These are phyloP conservation scores for Fusarium sp. DNA, from an alignment of 2,329 filamentous ascomycete species.

Conservation along the genomic window DNA sequence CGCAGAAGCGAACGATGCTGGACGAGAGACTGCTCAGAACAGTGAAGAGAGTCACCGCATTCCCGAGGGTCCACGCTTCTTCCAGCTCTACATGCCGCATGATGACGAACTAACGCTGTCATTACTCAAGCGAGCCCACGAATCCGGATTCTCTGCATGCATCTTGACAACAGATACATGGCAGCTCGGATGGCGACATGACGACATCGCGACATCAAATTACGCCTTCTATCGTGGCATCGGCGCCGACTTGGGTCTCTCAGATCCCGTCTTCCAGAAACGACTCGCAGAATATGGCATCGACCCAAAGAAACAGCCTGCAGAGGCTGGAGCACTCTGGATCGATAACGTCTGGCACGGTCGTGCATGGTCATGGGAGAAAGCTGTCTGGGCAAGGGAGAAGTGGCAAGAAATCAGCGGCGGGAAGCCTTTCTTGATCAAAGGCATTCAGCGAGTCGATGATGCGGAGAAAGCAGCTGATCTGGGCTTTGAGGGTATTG, in stretches of 20 bases:
- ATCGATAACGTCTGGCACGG: slow-evolving; percentile 24
- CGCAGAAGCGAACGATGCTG: background rate
- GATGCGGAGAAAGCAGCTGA: slow-evolving; percentile 13
- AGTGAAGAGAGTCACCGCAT: slow-evolving; percentile 2
- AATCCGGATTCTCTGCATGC: background rate
- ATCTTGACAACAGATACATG: slow-evolving; percentile 14
- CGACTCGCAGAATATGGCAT: background rate
- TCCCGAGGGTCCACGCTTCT: background rate
- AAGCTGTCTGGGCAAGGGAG: slow-evolving; percentile 11
- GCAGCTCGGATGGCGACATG: slow-evolving; percentile 17
- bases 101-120: slow-evolving; percentile 4
- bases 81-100: slow-evolving; percentile 18
- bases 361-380: slow-evolving; percentile 22
- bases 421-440: slow-evolving; percentile 20
- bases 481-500: slow-evolving; percentile 9
- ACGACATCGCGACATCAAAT: slow-evolving; percentile 10
- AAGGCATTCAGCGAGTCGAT: slow-evolving; percentile 16
- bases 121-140: background rate
- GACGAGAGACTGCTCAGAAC: background rate
- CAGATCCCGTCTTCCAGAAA: slow-evolving; percentile 11
- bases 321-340: slow-evolving; percentile 14
- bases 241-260: slow-evolving; percentile 4
- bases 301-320: slow-evolving; percentile 14
- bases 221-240: slow-evolving; percentile 16
- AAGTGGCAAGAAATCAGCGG: slow-evolving; percentile 20